Evolutionary conservation across 2,329 filamentous ascomycete genomes (phyloP).

Genomic region (Penicillium sp.): DNA sequence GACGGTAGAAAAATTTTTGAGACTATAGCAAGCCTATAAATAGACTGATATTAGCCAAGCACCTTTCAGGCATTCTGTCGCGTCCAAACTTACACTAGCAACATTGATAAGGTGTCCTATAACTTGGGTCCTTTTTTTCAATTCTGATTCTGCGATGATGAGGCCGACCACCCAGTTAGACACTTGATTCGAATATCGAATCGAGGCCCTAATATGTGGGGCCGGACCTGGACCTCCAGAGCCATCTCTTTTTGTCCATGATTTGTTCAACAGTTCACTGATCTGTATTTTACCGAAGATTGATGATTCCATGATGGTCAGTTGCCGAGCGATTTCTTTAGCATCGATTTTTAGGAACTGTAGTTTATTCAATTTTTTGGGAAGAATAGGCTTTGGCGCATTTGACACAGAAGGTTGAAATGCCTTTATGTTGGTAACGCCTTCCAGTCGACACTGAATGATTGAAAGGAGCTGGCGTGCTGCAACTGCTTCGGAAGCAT

Average conservation of each 20-base stretch:
- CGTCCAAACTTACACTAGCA: constrained; percentile 67
- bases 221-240: constrained; percentile 69
- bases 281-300: constrained; percentile 91
- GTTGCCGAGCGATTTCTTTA: constrained; percentile 86
- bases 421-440: constrained; percentile 65
- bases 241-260: constrained; percentile 87
- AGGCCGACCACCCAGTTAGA: constrained; percentile 98
- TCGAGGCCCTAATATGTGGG: constrained; percentile 88
- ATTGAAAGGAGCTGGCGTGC: constrained; percentile 78
- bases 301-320: constrained; percentile 90
- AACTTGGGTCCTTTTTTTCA: constrained; percentile 88
- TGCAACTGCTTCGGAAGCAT: constrained; percentile 12
- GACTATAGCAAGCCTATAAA: constrained; percentile 75
- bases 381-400: constrained; percentile 82
- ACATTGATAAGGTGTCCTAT: constrained; percentile 95
- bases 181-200: constrained; percentile 93
- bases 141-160: constrained; percentile 87
- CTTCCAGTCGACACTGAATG: constrained; percentile 80
- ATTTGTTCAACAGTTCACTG: constrained; percentile 91
- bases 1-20: constrained; percentile 94
- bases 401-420: constrained; percentile 70
- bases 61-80: background rate
- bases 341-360: constrained; percentile 95
- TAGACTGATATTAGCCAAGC: background rate
- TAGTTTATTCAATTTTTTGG: constrained; percentile 96